These are phyloP conservation scores for Cichorium intybus DNA, from an alignment of 140 eudicot species.

Conservation along the genomic window DNA sequence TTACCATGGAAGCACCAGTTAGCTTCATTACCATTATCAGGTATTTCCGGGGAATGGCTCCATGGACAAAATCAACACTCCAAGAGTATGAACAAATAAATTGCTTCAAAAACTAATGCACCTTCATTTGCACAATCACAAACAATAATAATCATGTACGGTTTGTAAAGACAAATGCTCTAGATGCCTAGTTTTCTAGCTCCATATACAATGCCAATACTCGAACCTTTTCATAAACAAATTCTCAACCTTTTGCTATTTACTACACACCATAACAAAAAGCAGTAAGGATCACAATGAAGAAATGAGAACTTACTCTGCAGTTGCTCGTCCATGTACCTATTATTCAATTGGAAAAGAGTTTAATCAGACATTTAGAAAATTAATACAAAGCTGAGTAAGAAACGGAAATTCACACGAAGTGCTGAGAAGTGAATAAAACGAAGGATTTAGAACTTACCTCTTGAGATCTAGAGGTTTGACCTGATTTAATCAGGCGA, in stretches of 20 bases:
- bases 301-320: conserved; percentile 27
- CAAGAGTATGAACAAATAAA: not conserved
- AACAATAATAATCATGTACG: not conserved
- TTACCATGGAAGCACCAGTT: conserved; percentile 12
- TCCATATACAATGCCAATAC: conserved; percentile 10
- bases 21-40: conserved; percentile 1
- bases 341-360: conserved; percentile 9
- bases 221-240: not conserved
- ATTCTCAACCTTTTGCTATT: not conserved
- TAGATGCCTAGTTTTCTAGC: not conserved
- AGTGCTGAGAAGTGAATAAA: not conserved
- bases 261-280: not conserved
- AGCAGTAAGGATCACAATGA: not conserved
- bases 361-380: not conserved
- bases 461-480: conserved; percentile 18
- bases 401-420: conserved; percentile 6
- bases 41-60: no score
- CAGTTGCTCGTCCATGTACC: conserved; percentile 34
- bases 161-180: not conserved
- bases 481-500: conserved; percentile 25
- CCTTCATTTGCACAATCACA: not conserved
- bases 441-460: not conserved
- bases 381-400: not conserved
- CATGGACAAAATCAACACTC: not conserved
- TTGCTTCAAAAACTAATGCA: conserved; percentile 1